Conservation (phyloP, 2,329 filamentous ascomycete species). For the Pleochaeta shiraiana region DNA sequence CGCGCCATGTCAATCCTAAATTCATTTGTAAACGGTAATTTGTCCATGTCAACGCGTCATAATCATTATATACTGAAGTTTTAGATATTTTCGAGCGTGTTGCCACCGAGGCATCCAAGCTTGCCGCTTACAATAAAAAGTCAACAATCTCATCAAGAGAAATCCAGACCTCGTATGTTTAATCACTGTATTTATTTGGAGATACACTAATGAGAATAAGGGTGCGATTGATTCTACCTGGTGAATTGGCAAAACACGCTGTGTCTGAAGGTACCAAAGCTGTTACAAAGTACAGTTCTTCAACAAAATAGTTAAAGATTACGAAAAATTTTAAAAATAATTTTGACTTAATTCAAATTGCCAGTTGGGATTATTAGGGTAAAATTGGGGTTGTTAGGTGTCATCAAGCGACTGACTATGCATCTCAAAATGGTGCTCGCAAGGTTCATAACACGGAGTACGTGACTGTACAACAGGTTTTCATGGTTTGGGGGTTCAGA, state of each 20-base stretch:
- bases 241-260: constrained; percentile 98
- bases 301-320: no score
- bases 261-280: constrained; percentile 99
- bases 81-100: constrained; percentile 99
- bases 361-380: no score
- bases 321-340: no score
- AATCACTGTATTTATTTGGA: neutral
- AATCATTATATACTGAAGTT: no score
- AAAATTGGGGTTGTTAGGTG: no score
- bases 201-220: constrained; percentile 18
- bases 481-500: no score
- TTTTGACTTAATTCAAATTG: no score
- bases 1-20: constrained; percentile 99
- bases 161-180: constrained; percentile 88
- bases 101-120: constrained; percentile 95
- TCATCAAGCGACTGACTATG: no score
- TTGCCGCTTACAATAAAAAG: constrained; percentile 99
- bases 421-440: no score
- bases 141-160: constrained; percentile 98
- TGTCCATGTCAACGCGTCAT: no score
- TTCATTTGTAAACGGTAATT: constrained; percentile 95
- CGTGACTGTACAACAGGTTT: no score
- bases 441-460: no score
- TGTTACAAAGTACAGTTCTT: constrained; percentile 99
- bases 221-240: constrained; percentile 90